A percentile compares a stretch with the other conserved stretches of the same genome.
phyloP scores from a whole-genome alignment of 371 early-diverging fungal genomes.

The Entomophthora muscae region DNA sequence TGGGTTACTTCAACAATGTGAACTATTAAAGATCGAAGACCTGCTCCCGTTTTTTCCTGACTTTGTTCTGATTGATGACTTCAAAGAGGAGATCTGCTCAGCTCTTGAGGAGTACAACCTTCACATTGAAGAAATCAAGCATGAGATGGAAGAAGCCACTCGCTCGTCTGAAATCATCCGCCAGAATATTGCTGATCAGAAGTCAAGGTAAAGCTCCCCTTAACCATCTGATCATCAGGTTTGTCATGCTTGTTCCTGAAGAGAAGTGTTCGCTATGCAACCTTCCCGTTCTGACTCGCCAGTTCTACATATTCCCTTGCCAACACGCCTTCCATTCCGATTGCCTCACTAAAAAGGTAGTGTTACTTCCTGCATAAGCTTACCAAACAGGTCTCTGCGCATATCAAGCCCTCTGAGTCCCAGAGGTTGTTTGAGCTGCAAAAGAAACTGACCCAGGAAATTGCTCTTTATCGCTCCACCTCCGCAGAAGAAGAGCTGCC shows the following conservation, averaged over 20 bases:
- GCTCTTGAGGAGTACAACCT: conserved; percentile 73
- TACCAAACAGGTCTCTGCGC: conserved; percentile 15
- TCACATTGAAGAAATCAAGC: conserved; percentile 57
- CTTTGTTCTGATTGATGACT: conserved; percentile 83
- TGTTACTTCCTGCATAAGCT: conserved; percentile 12
- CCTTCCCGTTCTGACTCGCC: conserved; percentile 54
- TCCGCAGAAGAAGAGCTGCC: conserved; percentile 21
- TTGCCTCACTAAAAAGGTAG: conserved; percentile 54
- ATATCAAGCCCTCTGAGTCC: conserved; percentile 18
- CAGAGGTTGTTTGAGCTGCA: conserved; percentile 27
- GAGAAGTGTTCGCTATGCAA: conserved; percentile 68
- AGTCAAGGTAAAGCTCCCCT: conserved; percentile 27
- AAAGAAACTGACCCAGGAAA: conserved; percentile 17
- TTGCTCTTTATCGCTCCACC: conserved; percentile 18
- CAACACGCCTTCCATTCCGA: conserved; percentile 85
- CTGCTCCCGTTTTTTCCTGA: conserved; percentile 91
- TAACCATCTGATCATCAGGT: conserved; percentile 25
- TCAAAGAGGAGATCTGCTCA: conserved; percentile 72
- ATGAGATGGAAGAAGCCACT: conserved; percentile 82
- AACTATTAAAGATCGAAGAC: conserved; percentile 81
- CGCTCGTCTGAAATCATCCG: conserved; percentile 67
- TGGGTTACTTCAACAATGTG: conserved; percentile 54
- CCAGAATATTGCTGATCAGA: conserved; percentile 53
- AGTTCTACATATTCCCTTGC: conserved; percentile 89
- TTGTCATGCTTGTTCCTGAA: conserved; percentile 52